Base-by-base conservation (phyloP, 225 moss, liverwort and hornwort genomes). In the Marchantia polymorpha region DNA sequence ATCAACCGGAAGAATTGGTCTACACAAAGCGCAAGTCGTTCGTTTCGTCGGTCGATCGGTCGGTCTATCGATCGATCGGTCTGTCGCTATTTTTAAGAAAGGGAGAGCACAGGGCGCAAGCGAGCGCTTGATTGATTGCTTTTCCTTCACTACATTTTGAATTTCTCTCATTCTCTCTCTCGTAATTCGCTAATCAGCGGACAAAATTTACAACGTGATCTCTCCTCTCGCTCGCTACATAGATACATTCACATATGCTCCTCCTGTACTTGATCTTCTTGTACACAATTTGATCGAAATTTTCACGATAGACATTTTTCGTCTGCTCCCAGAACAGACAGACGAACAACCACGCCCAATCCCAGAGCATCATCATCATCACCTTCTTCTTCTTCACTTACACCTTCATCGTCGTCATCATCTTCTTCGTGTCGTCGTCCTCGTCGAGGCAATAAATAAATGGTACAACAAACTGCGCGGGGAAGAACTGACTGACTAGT, bases 111-210 rank as follows among this genome's bases (percentile, higher is more conserved):
- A 64, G 64, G 25, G 39, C 30, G 68, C 68, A 30, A 3, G 68
- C 68, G 68, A 69, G 68, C 68, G 68, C 31, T 69, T 39, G 31
- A 69, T 69, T 69, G 13, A 30, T 39, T 39, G 39, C n/a, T 69
- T 31, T 39, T 26, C 68, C 68, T 20, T 69, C 68, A 69, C 68
- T 69, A 8, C 1, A 30, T 30, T 15, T 9, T 46, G 8, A 39
- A 4, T 69, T 31, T 31, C 68, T 69, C 39, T 39, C 39, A 7
- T 9, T 46, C 19, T 69, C 16, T 69, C 68, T 31, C 68, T 69
- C n/a, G 26, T 64, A 64, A 23, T 20, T 23, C 26, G 30, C 68
- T 69, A 30, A 69, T 69, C 68, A 69, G 39, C 39, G 68, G 39
- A 69, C 30, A 10, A 69, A 31, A 39, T 69, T 69, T 69, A 69